Conservation (phyloP, 495 filamentous ascomycete species). For the Lasiosphaeris hirsuta region DNA sequence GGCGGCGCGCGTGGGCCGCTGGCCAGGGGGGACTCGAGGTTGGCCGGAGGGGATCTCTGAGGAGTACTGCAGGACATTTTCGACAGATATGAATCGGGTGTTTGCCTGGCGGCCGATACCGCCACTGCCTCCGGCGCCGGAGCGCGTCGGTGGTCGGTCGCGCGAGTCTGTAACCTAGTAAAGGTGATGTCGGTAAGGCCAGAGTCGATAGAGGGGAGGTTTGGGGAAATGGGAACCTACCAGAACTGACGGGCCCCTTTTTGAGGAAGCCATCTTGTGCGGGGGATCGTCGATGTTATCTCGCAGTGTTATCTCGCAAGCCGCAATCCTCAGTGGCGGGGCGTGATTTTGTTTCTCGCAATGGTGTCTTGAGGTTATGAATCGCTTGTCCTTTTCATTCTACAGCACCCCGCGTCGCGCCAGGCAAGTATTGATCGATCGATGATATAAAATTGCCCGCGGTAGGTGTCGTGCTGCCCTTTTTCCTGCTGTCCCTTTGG, state of each 20-base stretch:
- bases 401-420: background rate
- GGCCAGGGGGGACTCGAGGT: constrained; percentile 67
- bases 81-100: constrained; percentile 88
- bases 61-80: constrained; percentile 90
- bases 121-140: constrained; percentile 11
- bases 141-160: constrained; percentile 23
- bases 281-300: background rate
- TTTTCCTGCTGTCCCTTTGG: background rate
- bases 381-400: background rate
- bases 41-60: constrained; percentile 96
- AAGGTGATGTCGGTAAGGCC: background rate
- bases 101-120: constrained; percentile 31
- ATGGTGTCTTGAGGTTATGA: background rate
- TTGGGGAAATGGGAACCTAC: constrained; percentile 15
- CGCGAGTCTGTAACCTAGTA: constrained; percentile 38
- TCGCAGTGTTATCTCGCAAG: background rate
- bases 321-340: no score
- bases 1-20: constrained; percentile 49
- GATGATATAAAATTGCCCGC: no score
- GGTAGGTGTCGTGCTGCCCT: no score
- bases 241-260: constrained; percentile 36
- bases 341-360: background rate
- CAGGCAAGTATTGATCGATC: no score
- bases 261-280: constrained; percentile 29
- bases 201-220: background rate